These are phyloP conservation scores for Aureobasidium leucospermi DNA, from an alignment of 2,329 filamentous ascomycete genomes.

Conservation along the genomic window DNA sequence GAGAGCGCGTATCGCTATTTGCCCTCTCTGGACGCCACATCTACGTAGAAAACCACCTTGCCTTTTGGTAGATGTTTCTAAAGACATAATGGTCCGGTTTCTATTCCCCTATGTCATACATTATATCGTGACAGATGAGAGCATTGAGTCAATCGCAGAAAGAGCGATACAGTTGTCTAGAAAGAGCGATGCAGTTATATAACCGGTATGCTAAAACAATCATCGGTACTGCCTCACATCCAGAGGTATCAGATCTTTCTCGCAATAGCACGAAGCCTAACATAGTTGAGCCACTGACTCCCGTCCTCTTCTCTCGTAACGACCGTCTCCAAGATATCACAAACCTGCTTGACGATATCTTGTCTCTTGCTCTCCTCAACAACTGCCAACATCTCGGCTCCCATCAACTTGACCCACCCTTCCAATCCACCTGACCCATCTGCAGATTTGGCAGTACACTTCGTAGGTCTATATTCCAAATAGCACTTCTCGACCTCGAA, in stretches of 20 bases:
- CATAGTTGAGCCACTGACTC: slow-evolving; percentile 43
- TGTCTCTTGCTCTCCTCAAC: slow-evolving; percentile 46
- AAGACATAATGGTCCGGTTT: too few species aligned
- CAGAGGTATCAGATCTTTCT: slow-evolving; percentile 20
- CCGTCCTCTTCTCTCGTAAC: slow-evolving; percentile 52
- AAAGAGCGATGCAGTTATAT: too few species aligned
- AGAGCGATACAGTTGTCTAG: too few species aligned
- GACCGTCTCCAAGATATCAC: slow-evolving; percentile 48
- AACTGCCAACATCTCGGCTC: slow-evolving; percentile 49
- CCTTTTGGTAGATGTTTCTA: too few species aligned
- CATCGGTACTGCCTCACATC: background rate
- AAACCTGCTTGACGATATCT: slow-evolving; percentile 46
- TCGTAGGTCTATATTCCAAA: slow-evolving; percentile 58
- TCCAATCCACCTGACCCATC: slow-evolving; percentile 46
- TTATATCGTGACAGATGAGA: too few species aligned
- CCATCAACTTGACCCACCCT: slow-evolving; percentile 61
- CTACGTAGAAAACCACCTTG: too few species aligned
- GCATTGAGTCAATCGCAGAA: too few species aligned
- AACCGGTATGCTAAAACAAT: too few species aligned
- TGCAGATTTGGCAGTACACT: slow-evolving; percentile 30
- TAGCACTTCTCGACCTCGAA: slow-evolving; percentile 46
- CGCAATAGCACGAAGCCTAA: slow-evolving; percentile 37
- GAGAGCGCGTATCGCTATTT: too few species aligned
- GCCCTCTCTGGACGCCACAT: too few species aligned
- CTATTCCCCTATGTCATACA: too few species aligned